Base-by-base conservation (phyloP, 2,329 filamentous ascomycete species). In the Neobulgaria alba region DNA sequence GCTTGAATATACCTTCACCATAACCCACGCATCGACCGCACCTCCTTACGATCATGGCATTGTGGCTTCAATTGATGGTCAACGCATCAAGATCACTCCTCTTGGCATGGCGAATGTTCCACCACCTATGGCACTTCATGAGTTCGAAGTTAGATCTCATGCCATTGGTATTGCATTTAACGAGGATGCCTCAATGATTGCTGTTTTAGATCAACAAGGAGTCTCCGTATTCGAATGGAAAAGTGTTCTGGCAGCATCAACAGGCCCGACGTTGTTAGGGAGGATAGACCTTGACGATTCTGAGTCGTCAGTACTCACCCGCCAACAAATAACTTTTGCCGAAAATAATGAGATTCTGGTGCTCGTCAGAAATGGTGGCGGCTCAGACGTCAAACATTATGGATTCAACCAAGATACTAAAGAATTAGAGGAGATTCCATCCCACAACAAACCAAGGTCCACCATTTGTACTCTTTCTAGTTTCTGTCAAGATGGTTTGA, bases 101-200 rank as follows among this genome's bases (percentile, higher is more conserved):
- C 73, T 98, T 49, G 74, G 85, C 47, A 73, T 81, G 36, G 84
- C 87, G 10, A 94, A 92, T 54, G 72, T 95, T 3, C 92, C 92
- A 17, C 92, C 92, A 19, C 92, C 92, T 1, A 95, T 96, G 88
- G 79, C 87, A 12, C 71, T 90, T 47, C 83, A 83, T 50, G 85
- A 93, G 42, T 55, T 95, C 14, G 55, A 66, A 10, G 63, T 83
- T 19, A 67, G 74, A 10, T 71, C 71, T 0, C 79, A 81, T 39
- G 72, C 78, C 2, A 65, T 85, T 14, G 88, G 95, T 63, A 77
- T 92, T 38, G 77, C 82, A 0, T 79, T 95, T 50, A 82, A 77
- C 36, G 69, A 68, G 10, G 71, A 72, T 35, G 79, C 82, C 36
- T 71, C 70, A 1, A 68, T 69, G 5, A 71, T 96, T 57, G 86